phyloP scores from a whole-genome alignment of 2,329 filamentous ascomycete species.

The Seiridium unicorne region DNA sequence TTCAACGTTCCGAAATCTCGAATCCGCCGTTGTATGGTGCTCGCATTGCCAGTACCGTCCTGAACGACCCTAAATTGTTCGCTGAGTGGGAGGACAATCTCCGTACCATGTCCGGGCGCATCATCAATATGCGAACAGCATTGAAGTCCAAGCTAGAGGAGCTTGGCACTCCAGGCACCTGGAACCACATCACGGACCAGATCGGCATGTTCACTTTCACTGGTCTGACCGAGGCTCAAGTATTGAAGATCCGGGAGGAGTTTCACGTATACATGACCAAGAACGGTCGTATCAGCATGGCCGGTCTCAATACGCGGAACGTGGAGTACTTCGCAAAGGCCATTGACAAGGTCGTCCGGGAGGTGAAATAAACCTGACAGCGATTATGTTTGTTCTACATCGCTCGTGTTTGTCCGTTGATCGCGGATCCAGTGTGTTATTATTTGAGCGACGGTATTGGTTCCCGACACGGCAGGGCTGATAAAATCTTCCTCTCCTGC shows the following conservation, averaged over 20 bases:
- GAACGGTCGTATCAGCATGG: conserved; percentile 98
- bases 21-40: conserved; percentile 96
- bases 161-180: conserved; percentile 81
- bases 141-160: conserved; percentile 80
- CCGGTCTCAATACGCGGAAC: conserved; percentile 89
- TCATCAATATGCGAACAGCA: conserved; percentile 83
- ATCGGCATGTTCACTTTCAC: conserved; percentile 99
- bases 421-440: background rate
- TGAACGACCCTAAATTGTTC: conserved; percentile 82
- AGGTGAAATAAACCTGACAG: conserved; percentile 24
- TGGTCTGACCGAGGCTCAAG: conserved; percentile 72
- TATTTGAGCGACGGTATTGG: conserved; percentile 1
- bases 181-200: conserved; percentile 97
- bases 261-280: conserved; percentile 91
- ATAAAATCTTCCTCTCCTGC: background rate
- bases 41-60: conserved; percentile 77
- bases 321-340: conserved; percentile 91
- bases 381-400: background rate
- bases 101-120: conserved; percentile 90
- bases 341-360: conserved; percentile 78
- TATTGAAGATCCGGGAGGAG: conserved; percentile 66
- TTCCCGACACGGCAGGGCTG: background rate
- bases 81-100: conserved; percentile 91
- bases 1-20: conserved; percentile 96
- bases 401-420: background rate